Conservation (phyloP, 345 rosid genomes). For the Populus simonii region DNA sequence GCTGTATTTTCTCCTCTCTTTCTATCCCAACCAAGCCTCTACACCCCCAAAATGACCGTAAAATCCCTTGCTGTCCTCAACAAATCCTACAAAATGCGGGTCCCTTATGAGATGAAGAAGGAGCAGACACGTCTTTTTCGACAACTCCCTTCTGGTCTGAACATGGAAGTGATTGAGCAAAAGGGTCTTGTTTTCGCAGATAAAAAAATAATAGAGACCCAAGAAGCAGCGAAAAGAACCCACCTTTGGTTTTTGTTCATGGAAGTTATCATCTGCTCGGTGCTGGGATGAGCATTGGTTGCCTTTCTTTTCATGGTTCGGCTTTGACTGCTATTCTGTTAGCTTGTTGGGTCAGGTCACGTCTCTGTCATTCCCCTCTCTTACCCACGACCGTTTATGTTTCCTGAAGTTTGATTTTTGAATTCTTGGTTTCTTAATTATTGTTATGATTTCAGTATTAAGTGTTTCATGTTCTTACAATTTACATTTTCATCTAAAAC, state of each 20-base stretch:
- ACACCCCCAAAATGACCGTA: slow-evolving; percentile 13
- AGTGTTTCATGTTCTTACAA: neutral
- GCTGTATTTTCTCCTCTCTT: slow-evolving; percentile 29
- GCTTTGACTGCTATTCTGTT: slow-evolving; percentile 76
- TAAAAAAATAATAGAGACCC: neutral
- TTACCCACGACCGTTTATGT: neutral
- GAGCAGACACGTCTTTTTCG: slow-evolving; percentile 71
- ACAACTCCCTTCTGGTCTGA: slow-evolving; percentile 75
- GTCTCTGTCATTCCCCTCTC: slow-evolving; percentile 1
- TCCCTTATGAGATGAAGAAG: slow-evolving; percentile 53
- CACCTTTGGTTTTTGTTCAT: slow-evolving; percentile 78
- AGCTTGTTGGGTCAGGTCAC: slow-evolving; percentile 81
- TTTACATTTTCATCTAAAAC: neutral
- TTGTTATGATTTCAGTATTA: neutral
- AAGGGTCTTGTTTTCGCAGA: slow-evolving; percentile 14
- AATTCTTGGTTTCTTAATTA: neutral
- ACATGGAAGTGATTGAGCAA: slow-evolving; percentile 77
- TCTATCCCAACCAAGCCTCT: slow-evolving; percentile 13
- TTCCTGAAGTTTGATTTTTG: neutral
- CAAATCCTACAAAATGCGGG: slow-evolving; percentile 21
- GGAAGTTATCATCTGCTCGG: slow-evolving; percentile 98
- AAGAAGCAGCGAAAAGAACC: slow-evolving; percentile 21
- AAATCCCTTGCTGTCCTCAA: slow-evolving; percentile 39
- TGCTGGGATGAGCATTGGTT: slow-evolving; percentile 95
- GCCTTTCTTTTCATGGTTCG: slow-evolving; percentile 72